Base-by-base conservation (phyloP, 768 basidiomycete species). In the Chalciporus piperatus region DNA sequence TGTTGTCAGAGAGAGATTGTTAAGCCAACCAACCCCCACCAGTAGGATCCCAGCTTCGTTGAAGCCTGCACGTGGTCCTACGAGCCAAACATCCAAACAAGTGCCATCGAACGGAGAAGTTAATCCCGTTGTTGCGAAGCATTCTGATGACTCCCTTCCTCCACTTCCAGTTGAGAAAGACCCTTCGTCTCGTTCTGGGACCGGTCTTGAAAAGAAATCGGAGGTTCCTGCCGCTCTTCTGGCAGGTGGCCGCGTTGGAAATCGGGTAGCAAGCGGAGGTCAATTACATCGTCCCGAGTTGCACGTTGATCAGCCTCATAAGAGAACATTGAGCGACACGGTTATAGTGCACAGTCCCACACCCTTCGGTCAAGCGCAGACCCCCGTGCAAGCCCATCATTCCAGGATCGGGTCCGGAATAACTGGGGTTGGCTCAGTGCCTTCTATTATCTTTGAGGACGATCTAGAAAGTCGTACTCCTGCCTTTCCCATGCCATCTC, bases 211-310 rank as follows among this genome's bases (percentile, higher is more conserved):
- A 54, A 54, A 61, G 55, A 55, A 51, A 12, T 19, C 52, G 14
- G 55, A 48, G 7, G 53, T 76, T 12, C 78, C 81, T 9, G 61
- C 70, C 1, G 65, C 73, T 28, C 70, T 81, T n/a, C 76, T 76
- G 32, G 73, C 79, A 14, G 70, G 74, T 47, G 59, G 64, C 10
- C 55, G 60, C 42, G 60, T 42, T 47, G 58, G 60, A 42, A 44
- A 48, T 28, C 37, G 46, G 25, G 48, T 44, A 38, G 50, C 41
- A 27, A 56, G 50, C 51, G 43, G 16, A 27, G 55, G 41, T 35
- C 59, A 23, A 22, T 45, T 33, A 42, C 42, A 54, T n/a, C 35
- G 6, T 23, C 52, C 51, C 1, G 61, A 58, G 20, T 19, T 27
- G n/a, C 43, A 48, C 42, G 42, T 56, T 12, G 46, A 51, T 9